Base-by-base conservation (phyloP, 139 green algal genomes). In the Deuterostichococcus epilithicus region DNA sequence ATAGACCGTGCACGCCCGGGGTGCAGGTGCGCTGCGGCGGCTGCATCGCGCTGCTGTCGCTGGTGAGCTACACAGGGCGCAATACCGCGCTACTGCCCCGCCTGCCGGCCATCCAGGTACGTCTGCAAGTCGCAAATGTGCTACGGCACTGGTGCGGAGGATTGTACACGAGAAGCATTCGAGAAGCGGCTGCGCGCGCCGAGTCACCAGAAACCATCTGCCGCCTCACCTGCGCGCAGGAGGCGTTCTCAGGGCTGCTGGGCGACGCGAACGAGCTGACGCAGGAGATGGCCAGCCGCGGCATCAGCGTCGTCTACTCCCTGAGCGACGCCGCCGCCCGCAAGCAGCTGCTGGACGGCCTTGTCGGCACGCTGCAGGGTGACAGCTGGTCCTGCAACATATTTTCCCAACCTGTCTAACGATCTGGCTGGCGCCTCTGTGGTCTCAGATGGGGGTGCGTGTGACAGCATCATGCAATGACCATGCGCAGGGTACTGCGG, bases 261-360 rank as follows among this genome's bases (percentile, higher is more conserved):
- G 93, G 90, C 1, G 94, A 97, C 75, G 28, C 72, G 39, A 90
- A 92, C 78, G 93, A 97, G 78, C 83, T 95, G 18, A 95, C 91
- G 2, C 90, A 91, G 83, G 91, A 94, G 80, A 91, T 95, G 84
- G 89, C 91, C 0, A 89, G 82, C 0, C 86, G 87, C 1, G 95
- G 92, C 8, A 85, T 98, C 72, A 88, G 81, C 1, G 79, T 92
- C 60, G 86, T 94, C 26, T 97, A 98, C 83, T 75, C 78, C 26
- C 76, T 91, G 38, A 93, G 90, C 0, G 87, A 93, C 35, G 86
- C 78, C 10, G 58, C 52, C 3, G 77, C 79, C 23, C 80, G 76
- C 45, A 76, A 90, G 75, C 42, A 84, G 81, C 84, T 98, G 69
- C 84, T 98, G 30, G 79, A 78, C 15, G 76, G 75, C 0, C 81